phyloP scores from a whole-genome alignment of 2,329 filamentous ascomycete species.

The Chrysoporthe cubensis region DNA sequence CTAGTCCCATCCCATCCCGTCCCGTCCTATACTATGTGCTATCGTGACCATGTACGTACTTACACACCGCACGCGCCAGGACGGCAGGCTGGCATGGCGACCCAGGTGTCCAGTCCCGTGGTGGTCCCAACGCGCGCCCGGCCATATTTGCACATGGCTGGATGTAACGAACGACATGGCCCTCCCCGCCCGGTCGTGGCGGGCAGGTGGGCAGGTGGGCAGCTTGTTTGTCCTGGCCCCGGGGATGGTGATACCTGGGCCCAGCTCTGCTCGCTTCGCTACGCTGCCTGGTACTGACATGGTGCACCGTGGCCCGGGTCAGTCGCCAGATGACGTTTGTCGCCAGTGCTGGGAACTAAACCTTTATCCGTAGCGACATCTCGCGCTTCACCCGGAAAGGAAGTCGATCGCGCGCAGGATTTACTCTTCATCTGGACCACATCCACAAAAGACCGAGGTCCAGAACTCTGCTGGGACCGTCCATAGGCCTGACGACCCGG shows the following conservation, averaged over 20 bases:
- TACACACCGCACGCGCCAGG: neutral
- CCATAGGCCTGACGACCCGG: constrained; percentile 7
- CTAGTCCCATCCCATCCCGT: no score
- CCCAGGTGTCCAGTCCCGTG: neutral
- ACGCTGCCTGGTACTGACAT: neutral
- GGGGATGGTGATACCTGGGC: no score
- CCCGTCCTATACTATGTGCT: no score
- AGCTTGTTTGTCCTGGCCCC: neutral
- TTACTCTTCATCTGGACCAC: constrained; percentile 18
- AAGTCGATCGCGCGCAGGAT: constrained; percentile 29
- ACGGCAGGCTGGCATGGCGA: neutral
- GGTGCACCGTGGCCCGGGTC: neutral
- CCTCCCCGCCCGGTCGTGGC: neutral
- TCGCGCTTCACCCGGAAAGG: constrained; percentile 23
- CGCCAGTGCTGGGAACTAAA: neutral
- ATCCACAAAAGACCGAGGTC: constrained; percentile 19
- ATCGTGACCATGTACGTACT: no score
- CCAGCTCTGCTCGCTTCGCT: no score
- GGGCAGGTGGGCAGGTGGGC: neutral
- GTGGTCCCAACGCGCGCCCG: neutral
- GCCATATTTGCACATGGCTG: neutral
- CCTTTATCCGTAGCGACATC: constrained; percentile 10
- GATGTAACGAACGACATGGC: neutral
- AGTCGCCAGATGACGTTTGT: constrained; percentile 5
- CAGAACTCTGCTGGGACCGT: constrained; percentile 18